Conservation (phyloP, 345 rosid genomes). For the Trapa bicornis region DNA sequence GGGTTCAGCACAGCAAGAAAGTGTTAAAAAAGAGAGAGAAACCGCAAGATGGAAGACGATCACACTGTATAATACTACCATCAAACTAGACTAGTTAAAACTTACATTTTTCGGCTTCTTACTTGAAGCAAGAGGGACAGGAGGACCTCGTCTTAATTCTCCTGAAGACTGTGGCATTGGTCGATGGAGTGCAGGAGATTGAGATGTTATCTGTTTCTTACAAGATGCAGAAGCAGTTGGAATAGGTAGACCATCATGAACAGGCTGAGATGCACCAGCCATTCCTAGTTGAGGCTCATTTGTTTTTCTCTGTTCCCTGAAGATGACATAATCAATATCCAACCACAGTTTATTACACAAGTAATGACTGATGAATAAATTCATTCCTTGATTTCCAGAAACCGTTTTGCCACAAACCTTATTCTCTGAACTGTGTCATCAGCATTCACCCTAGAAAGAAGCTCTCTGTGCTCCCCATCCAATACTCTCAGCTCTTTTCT, state of each 20-base stretch:
- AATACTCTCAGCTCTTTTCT: conserved; percentile 93
- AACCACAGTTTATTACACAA: not conserved
- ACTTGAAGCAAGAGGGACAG: conserved; percentile 53
- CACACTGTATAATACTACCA: not conserved
- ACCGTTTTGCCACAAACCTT: conserved; percentile 34
- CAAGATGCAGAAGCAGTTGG: conserved; percentile 88
- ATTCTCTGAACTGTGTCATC: conserved; percentile 82
- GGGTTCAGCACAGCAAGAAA: conserved; percentile 19
- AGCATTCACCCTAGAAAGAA: conserved; percentile 78
- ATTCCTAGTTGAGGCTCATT: conserved; percentile 55
- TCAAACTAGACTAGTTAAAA: conserved; percentile 6
- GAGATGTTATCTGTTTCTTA: conserved; percentile 85
- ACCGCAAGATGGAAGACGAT: not conserved
- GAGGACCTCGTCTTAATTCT: conserved; percentile 64
- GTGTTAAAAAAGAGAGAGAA: conserved; percentile 11
- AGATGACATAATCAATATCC: conserved; percentile 11
- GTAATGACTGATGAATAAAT: conserved; percentile 12
- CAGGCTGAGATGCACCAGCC: conserved; percentile 51
- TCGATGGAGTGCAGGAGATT: conserved; percentile 64
- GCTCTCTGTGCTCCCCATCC: conserved; percentile 92
- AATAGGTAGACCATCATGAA: conserved; percentile 60
- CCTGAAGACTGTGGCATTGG: conserved; percentile 79
- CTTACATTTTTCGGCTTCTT: conserved; percentile 89
- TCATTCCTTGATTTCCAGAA: not conserved
- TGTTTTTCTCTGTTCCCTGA: conserved; percentile 91